Evolutionary conservation across 176 grass and related monocot genomes (phyloP).

Genomic region (Raddia distichophylla): DNA sequence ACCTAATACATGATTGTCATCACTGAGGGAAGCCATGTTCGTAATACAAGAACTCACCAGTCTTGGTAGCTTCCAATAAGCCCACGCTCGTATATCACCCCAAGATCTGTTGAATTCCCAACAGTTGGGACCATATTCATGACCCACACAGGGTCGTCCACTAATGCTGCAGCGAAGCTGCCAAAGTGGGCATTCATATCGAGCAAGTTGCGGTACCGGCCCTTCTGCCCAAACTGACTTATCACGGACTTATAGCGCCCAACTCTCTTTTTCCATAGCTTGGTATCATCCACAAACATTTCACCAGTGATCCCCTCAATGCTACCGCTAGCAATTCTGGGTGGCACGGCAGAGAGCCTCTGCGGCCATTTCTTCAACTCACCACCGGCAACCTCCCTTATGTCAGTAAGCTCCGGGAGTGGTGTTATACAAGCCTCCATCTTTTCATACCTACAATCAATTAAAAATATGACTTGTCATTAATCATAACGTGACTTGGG

Average conservation of each 20-base stretch:
- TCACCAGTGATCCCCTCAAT: conserved; percentile 63
- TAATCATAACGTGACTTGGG: neutral
- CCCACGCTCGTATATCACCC: conserved; percentile 87
- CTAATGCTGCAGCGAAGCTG: conserved; percentile 72
- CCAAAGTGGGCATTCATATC: conserved; percentile 90
- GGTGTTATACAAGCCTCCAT: conserved; percentile 81
- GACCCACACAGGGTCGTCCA: conserved; percentile 84
- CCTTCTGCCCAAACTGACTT: conserved; percentile 69
- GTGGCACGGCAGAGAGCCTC: conserved; percentile 71
- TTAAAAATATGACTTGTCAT: neutral
- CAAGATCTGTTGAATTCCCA: conserved; percentile 67
- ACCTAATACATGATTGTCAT: neutral
- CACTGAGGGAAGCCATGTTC: neutral
- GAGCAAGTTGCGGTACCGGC: conserved; percentile 84
- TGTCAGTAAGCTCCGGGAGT: conserved; percentile 55
- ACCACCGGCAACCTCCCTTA: conserved; percentile 75
- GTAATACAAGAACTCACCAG: conserved; percentile 59
- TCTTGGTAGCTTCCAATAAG: conserved; percentile 96
- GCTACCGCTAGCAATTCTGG: conserved; percentile 74
- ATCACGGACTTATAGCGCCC: conserved; percentile 77
- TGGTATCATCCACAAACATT: conserved; percentile 65
- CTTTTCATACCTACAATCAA: conserved; percentile 66
- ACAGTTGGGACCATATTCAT: conserved; percentile 86
- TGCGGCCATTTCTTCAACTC: conserved; percentile 84
- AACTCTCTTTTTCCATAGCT: conserved; percentile 79